Evolutionary conservation across 2,329 filamentous ascomycete genomes (phyloP).

Genomic region (Pyricularia sp.): DNA sequence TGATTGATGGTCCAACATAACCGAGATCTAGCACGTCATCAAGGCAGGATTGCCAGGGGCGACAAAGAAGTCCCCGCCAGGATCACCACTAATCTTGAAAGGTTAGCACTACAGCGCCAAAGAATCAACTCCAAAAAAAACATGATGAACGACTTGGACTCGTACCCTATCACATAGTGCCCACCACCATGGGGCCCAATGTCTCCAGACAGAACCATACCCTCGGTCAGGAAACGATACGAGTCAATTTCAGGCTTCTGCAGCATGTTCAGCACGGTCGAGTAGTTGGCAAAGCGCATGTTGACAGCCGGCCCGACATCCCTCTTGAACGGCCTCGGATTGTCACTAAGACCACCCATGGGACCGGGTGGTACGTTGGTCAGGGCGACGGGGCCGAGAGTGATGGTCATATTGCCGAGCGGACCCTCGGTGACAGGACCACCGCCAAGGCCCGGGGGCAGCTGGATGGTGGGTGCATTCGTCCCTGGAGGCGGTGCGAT

Average conservation of each 20-base stretch:
- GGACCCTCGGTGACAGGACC: constrained; percentile 35
- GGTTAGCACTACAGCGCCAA: not conserved
- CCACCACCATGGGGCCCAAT: constrained; percentile 19
- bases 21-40: constrained; percentile 18
- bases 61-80: constrained; percentile 17
- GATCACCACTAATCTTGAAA: constrained; percentile 14
- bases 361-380: constrained; percentile 9
- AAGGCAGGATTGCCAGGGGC: constrained; percentile 12
- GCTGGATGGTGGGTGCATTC: constrained; percentile 11
- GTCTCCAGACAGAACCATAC: constrained; percentile 15
- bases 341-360: constrained; percentile 20
- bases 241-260: constrained; percentile 15
- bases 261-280: constrained; percentile 17
- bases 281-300: constrained; percentile 17
- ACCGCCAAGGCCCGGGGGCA: constrained; percentile 34
- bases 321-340: constrained; percentile 21
- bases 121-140: no score
- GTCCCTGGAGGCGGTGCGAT: constrained; percentile 15
- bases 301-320: constrained; percentile 18
- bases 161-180: constrained; percentile 18
- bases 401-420: constrained; percentile 23
- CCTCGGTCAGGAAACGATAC: constrained; percentile 23
- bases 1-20: constrained; percentile 13
- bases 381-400: constrained; percentile 19
- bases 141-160: not conserved